Conservation (phyloP, 306 rosid genomes). For the Amphicarpaea edgeworthii region DNA sequence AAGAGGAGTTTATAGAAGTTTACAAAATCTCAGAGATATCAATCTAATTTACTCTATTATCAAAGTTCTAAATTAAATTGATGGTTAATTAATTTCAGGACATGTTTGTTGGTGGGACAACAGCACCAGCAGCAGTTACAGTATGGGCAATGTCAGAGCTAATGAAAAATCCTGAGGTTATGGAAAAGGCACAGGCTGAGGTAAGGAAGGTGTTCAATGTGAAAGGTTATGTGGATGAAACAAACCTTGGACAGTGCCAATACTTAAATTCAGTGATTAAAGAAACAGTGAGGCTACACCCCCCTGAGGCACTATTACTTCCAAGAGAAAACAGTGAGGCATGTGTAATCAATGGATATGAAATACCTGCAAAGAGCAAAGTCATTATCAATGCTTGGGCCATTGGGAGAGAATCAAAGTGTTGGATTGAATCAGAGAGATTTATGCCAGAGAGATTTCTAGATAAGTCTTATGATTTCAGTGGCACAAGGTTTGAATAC, state of each 20-base stretch:
- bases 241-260: background rate
- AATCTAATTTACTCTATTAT: too few relatives aligned
- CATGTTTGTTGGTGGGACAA: constrained; percentile 7
- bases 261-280: background rate
- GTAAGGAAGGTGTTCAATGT: background rate
- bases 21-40: too few relatives aligned
- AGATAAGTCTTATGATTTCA: background rate
- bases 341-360: background rate
- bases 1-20: too few relatives aligned
- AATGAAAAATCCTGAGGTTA: background rate
- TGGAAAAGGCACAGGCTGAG: constrained; percentile 11
- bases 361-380: constrained; percentile 18
- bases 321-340: constrained; percentile 10
- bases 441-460: background rate
- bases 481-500: background rate
- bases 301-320: background rate
- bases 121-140: background rate
- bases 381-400: constrained; percentile 17
- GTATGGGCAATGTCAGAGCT: constrained; percentile 21
- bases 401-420: background rate
- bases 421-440: background rate
- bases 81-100: constrained; percentile 8
- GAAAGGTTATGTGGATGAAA: background rate
- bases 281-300: constrained; percentile 2
- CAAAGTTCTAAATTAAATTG: background rate